Evolutionary conservation across 805 yeast species (phyloP), one percentile per base, ranked within the genome.

Genomic region (Suhomyces xylopsoci): DNA sequence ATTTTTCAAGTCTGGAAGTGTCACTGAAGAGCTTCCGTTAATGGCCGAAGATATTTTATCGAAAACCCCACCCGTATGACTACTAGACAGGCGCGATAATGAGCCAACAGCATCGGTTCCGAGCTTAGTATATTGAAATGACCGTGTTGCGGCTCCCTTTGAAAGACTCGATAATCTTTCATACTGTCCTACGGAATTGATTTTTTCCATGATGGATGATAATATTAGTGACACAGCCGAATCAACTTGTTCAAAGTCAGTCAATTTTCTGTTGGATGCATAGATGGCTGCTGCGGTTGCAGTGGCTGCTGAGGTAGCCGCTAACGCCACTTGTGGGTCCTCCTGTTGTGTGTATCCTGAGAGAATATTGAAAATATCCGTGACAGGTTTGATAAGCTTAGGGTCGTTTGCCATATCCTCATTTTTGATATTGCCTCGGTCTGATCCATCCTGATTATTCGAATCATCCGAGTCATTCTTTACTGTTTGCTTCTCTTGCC

Each of bases 261-360:
- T 51, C 12, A 50, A 26, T 15, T 56, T 56, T 48, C 61, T 51
- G 57, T 62, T 58, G 7, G 64, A 64, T 9, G 73, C 67, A 50
- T 68, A 73, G 2, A 71, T 59, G 7, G 76, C 69, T 1, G 76
- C 75, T n/a, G 69, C 66, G 4, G 79, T 64, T 1, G 74, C 68
- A 3, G 71, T 64, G 2, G 71, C 64, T 1, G 74, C 70, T 7
- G 77, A 67, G 1, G 77, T 70, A 1, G 77, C 71, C 9, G 66
- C 54, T 25, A 71, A 58, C 22, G 65, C 70, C 28, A 69, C 67
- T 50, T 60, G 61, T 1, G 76, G 68, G 41, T 69, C 72, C 36
- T 69, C 75, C 15, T 64, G 64, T 14, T 60, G 61, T 7, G 71
- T 61, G 22, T 67, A 61, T n/a, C 67, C 71, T 0, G 68, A 69